phyloP scores from a whole-genome alignment of 202 grass and related monocot species.

The Setaria italica region DNA sequence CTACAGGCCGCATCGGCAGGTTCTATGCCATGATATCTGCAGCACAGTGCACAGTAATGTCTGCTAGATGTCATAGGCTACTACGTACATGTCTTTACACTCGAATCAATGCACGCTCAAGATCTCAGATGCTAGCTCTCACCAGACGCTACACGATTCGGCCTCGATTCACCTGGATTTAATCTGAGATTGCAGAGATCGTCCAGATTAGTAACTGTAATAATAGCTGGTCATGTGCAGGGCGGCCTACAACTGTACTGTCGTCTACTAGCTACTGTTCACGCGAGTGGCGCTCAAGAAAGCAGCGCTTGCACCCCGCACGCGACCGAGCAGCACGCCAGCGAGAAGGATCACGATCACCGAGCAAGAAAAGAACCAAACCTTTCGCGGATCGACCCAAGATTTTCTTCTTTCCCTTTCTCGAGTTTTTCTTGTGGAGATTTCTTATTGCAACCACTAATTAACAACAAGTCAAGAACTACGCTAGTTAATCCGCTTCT shows the following conservation, averaged over 20 bases:
- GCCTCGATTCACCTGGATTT: conserved; percentile 1
- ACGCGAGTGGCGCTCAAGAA: conserved; percentile 35
- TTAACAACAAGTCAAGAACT: conserved; percentile 1
- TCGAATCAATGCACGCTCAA: not conserved
- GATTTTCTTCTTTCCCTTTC: not conserved
- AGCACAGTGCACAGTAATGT: not conserved
- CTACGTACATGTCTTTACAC: not conserved
- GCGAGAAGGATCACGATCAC: conserved; percentile 38
- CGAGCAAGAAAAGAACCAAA: conserved; percentile 56
- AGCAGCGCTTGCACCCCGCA: conserved; percentile 23
- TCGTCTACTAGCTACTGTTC: not conserved
- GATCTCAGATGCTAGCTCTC: not conserved
- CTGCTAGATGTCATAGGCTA: not conserved
- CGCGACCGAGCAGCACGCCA: conserved; percentile 29
- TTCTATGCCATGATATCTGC: not conserved
- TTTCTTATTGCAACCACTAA: conserved; percentile 32
- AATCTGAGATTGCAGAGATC: not conserved
- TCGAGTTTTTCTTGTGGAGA: not conserved
- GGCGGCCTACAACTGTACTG: not conserved
- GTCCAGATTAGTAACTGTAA: not conserved
- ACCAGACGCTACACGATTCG: not conserved
- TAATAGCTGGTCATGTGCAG: not conserved
- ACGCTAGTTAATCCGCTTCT: not conserved
- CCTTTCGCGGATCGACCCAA: not conserved
- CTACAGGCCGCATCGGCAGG: not conserved